Evolutionary conservation across 148 eudicot species (phyloP), one percentile per base, ranked within the genome.

Genomic region (Fagopyrum tataricum): DNA sequence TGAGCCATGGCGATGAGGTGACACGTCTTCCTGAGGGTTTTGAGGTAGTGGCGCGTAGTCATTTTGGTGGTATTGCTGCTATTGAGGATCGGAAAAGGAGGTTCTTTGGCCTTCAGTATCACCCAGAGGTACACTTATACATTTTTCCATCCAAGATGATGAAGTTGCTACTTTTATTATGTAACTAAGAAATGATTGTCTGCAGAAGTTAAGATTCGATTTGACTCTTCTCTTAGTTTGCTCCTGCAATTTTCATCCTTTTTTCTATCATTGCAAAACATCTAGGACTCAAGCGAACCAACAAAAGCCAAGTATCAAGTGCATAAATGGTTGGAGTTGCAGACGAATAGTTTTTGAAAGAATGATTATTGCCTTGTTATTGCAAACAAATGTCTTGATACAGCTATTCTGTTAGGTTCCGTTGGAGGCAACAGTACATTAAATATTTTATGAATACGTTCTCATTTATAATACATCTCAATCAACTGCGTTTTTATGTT

Each of bases 1-100:
- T 95, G 98, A 95, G 97, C 55, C 98, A 95, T 67, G 97, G 97
- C 0, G 98, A 95, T 56, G 98, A 91, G 84, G 98, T 87, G 8
- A 90, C 82, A 47, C 80, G 61, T 59, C 71, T 95, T 82, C 98
- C 98, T 7, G 86, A 83, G 4, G 97, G 97, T 81, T 95, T 95
- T 74, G 82, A 87, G 40, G 94, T 91, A 23, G 88, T 86, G 73
- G 93, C 96, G 2, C 79, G 90, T 78, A 95, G 97, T 52, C 79
- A 83, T 21, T 93, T 90, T 73, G 98, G 98, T 41, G 78, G 80
- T 12, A 90, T 95, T 74, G 97, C 98, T 4, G 98, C 98, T 0
- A 83, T 95, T 20, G 90, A 95, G 85, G 81, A 87, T 78, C 83
- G 75, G 1, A 74, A 6, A 6, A 88, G 82, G 80, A 78, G 87